Evolutionary conservation across 2,329 filamentous ascomycete species (phyloP).

Genomic region (Pseudocercospora cruenta): DNA sequence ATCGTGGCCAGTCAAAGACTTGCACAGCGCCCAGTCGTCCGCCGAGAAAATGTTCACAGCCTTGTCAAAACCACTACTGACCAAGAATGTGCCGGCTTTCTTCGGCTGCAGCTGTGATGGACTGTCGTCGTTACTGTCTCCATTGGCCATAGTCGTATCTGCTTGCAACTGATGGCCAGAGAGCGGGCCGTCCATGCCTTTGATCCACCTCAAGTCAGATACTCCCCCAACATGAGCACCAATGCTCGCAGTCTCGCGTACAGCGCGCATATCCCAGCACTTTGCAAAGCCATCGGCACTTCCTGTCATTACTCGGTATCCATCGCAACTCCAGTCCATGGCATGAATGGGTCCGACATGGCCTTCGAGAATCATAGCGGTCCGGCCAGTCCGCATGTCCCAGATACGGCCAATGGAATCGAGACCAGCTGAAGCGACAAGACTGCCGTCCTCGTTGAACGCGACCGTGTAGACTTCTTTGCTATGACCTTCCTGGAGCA

Average conservation of each 20-base stretch:
- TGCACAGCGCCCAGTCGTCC: conserved; percentile 91
- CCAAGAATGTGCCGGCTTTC: conserved; percentile 88
- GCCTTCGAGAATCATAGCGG: conserved; percentile 92
- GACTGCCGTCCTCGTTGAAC: conserved; percentile 88
- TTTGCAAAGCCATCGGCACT: conserved; percentile 95
- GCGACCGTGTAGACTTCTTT: conserved; percentile 87
- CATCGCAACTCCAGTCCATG: conserved; percentile 89
- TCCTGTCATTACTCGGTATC: conserved; percentile 88
- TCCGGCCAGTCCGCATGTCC: conserved; percentile 90
- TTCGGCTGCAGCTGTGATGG: conserved; percentile 58
- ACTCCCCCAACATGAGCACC: conserved; percentile 91
- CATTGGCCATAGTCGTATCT: conserved; percentile 30
- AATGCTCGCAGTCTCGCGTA: conserved; percentile 79
- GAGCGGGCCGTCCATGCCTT: conserved; percentile 76
- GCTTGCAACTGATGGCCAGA: conserved; percentile 61
- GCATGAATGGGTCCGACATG: conserved; percentile 93
- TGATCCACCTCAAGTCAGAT: conserved; percentile 91
- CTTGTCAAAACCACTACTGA: conserved; percentile 89
- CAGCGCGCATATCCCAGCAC: conserved; percentile 95
- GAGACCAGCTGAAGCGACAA: conserved; percentile 87
- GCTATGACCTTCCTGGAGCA: conserved; percentile 92
- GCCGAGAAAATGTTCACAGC: conserved; percentile 95
- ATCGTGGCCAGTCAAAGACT: conserved; percentile 85
- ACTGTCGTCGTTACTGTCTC: conserved; percentile 14
- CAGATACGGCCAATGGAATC: conserved; percentile 95